A percentile compares a stretch with the other conserved stretches of the same genome.
Conservation (phyloP, 2,329 filamentous ascomycete genomes). For the Ceratocystis ficicola region DNA sequence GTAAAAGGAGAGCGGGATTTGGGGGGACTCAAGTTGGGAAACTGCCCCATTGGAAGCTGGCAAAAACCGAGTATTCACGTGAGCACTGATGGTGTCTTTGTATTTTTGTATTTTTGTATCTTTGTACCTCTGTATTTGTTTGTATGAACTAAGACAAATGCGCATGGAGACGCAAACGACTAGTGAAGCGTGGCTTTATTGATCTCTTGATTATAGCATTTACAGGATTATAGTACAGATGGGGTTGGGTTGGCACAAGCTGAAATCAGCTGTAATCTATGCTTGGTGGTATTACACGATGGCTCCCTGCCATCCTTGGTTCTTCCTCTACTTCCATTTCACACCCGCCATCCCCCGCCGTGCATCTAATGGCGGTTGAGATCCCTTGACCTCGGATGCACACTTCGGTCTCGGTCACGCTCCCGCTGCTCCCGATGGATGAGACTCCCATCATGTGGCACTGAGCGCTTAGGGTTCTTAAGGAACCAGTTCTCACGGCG, state of each 20-base stretch:
- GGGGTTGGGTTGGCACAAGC: neutral
- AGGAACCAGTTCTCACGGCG: slow-evolving; percentile 12
- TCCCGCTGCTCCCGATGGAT: neutral
- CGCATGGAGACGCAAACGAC: too few species aligned
- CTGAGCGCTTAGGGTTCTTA: slow-evolving; percentile 1
- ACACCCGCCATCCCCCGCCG: neutral
- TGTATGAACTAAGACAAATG: neutral
- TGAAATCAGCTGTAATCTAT: neutral
- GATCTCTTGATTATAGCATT: neutral
- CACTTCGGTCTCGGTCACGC: neutral
- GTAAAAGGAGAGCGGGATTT: neutral
- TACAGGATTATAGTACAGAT: slow-evolving; percentile 5
- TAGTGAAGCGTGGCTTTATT: neutral
- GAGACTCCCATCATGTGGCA: neutral
- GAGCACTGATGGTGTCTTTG: neutral
- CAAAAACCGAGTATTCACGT: neutral
- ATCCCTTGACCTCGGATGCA: neutral
- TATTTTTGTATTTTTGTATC: neutral
- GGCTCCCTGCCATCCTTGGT: neutral
- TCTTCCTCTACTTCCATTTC: neutral
- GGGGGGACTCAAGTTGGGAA: neutral
- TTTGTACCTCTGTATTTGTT: neutral
- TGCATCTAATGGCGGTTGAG: neutral
- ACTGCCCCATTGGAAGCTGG: neutral
- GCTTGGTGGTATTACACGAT: slow-evolving; percentile 2